phyloP scores from a whole-genome alignment of 176 grass and related monocot species.

The Elymus sibiricus region DNA sequence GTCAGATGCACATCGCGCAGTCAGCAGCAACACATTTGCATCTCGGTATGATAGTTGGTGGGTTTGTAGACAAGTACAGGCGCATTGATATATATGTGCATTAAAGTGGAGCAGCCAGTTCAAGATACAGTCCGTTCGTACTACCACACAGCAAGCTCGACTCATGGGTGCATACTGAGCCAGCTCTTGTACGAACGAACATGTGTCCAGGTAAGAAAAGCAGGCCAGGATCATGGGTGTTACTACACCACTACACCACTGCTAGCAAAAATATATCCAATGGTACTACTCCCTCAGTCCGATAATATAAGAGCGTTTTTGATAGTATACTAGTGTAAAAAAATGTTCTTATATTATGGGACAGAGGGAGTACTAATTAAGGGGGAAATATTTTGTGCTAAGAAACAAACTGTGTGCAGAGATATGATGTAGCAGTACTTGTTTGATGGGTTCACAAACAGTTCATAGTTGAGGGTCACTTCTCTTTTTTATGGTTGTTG shows the following conservation, averaged over 20 bases:
- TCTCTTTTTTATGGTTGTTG: too few relatives aligned
- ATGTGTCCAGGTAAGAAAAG: not conserved
- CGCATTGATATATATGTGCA: not conserved
- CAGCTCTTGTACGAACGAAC: not conserved
- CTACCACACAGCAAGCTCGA: not conserved
- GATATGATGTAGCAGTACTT: too few relatives aligned
- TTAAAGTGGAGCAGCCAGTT: not conserved
- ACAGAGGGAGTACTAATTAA: not conserved
- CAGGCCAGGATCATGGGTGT: not conserved
- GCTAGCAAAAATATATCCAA: not conserved
- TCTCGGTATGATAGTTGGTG: not conserved
- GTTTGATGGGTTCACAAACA: too few relatives aligned
- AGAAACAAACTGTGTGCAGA: not conserved
- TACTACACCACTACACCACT: too few relatives aligned
- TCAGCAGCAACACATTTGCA: not conserved
- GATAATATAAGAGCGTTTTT: too few relatives aligned
- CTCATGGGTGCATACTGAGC: not conserved
- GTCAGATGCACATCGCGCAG: not conserved
- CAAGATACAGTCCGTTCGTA: not conserved
- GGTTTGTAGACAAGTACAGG: not conserved
- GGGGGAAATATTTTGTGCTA: not conserved
- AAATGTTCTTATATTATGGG: too few relatives aligned
- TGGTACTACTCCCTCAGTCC: too few relatives aligned
- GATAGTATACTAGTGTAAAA: too few relatives aligned
- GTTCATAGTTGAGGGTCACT: not conserved